Evolutionary conservation across 108 stramenopile genomes (phyloP).

Genomic region (Cyclotella kingstonii): DNA sequence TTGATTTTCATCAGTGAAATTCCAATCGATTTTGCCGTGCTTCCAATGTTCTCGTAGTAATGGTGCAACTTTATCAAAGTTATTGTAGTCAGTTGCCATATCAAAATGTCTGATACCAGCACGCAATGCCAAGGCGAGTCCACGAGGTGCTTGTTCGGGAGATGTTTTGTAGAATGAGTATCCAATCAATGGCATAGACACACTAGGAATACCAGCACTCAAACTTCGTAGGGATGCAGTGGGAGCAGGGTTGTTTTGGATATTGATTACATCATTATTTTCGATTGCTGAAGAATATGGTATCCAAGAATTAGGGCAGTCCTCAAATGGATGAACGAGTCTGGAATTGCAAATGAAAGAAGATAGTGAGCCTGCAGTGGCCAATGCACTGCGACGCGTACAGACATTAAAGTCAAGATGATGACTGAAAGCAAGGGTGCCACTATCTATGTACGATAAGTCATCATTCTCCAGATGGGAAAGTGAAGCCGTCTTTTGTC

Average conservation of each 20-base stretch:
- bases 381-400: no score
- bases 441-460: no score
- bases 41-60: slow-evolving; percentile 38
- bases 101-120: slow-evolving; percentile 73
- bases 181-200: slow-evolving; percentile 63
- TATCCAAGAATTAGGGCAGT: no score
- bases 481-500: no score
- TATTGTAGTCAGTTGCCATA: slow-evolving; percentile 57
- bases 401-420: no score
- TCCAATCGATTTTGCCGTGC: slow-evolving; percentile 21
- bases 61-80: slow-evolving; percentile 39
- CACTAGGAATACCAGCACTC: slow-evolving; percentile 13
- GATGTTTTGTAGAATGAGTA: slow-evolving; percentile 81
- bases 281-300: no score
- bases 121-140: slow-evolving; percentile 57
- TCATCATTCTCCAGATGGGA: no score
- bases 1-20: slow-evolving; percentile 26
- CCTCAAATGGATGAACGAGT: no score
- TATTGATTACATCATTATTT: no score
- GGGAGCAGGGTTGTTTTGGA: slow-evolving; percentile 3
- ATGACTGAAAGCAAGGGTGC: no score
- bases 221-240: not conserved
- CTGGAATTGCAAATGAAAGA: no score
- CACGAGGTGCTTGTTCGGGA: slow-evolving; percentile 47
- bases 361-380: no score